Percentiles rank a stretch among this genome's conserved stretches.
phyloP scores from a whole-genome alignment of 2,329 filamentous ascomycete genomes.

The Stemphylium vesicarium region DNA sequence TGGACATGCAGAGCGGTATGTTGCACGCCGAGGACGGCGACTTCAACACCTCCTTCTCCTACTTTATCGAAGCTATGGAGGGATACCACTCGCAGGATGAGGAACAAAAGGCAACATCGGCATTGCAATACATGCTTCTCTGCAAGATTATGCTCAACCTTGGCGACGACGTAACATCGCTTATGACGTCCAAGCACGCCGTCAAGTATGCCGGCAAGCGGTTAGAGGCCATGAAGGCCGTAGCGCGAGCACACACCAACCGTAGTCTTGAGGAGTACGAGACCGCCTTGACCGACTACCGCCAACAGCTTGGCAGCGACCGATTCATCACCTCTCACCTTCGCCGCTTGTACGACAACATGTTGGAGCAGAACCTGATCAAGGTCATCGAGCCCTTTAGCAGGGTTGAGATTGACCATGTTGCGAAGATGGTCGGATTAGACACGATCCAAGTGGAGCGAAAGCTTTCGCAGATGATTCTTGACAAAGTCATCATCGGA shows the following conservation, averaged over 20 bases:
- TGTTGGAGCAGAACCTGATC: slow-evolving; percentile 99
- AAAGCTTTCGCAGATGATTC: slow-evolving; percentile 98
- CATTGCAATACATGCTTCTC: slow-evolving; percentile 98
- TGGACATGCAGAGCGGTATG: slow-evolving; percentile 99
- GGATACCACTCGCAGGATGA: slow-evolving; percentile 96
- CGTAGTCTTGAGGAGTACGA: slow-evolving; percentile 97
- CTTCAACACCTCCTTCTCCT: slow-evolving; percentile 98
- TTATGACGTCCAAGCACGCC: slow-evolving; percentile 96
- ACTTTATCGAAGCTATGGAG: slow-evolving; percentile 98
- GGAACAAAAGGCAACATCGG: slow-evolving; percentile 86
- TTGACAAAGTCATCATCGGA: slow-evolving; percentile 98
- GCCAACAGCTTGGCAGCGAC: slow-evolving; percentile 92
- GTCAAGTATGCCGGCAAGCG: slow-evolving; percentile 95
- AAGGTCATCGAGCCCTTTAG: slow-evolving; percentile 99
- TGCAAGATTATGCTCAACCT: slow-evolving; percentile 99
- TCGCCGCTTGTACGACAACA: slow-evolving; percentile 93
- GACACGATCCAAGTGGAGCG: slow-evolving; percentile 97
- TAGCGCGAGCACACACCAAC: slow-evolving; percentile 93
- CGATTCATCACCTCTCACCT: slow-evolving; percentile 97
- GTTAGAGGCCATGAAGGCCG: slow-evolving; percentile 98
- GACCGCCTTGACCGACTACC: slow-evolving; percentile 85
- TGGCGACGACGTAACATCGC: slow-evolving; percentile 91
- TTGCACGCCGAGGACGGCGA: slow-evolving; percentile 98
- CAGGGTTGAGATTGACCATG: slow-evolving; percentile 93
- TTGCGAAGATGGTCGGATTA: slow-evolving; percentile 96